A percentile compares a stretch with the other conserved stretches of the same genome.
Evolutionary conservation across 2,329 filamentous ascomycete species (phyloP).

Genomic region (Sarocladiaceae sp.): DNA sequence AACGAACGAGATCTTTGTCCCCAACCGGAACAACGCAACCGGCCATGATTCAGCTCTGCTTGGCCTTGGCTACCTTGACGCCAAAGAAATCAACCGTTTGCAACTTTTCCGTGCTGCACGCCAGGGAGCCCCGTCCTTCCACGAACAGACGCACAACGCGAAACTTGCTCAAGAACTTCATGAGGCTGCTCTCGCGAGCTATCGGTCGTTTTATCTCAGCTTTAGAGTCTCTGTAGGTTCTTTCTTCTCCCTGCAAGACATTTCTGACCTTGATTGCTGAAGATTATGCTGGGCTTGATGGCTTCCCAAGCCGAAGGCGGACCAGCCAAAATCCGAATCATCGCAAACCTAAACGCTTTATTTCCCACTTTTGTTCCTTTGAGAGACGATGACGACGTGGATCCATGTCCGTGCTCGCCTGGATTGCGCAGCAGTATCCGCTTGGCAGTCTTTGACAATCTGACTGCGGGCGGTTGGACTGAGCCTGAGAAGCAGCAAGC

Average conservation of each 20-base stretch:
- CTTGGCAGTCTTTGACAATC: slow-evolving; percentile 27
- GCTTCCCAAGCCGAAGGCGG: slow-evolving; percentile 8
- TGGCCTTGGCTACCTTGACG: slow-evolving; percentile 25
- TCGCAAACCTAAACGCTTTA: slow-evolving; percentile 30
- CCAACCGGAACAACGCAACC: slow-evolving; percentile 21
- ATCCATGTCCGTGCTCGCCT: slow-evolving; percentile 22
- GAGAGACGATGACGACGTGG: slow-evolving; percentile 16
- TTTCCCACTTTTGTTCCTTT: slow-evolving; percentile 23
- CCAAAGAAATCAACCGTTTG: slow-evolving; percentile 25
- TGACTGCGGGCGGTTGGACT: slow-evolving; percentile 21
- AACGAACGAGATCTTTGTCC: slow-evolving; percentile 20
- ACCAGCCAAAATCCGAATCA: slow-evolving; percentile 15
- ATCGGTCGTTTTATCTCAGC: slow-evolving; percentile 24
- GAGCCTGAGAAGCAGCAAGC: slow-evolving; percentile 15
- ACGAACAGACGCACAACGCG: slow-evolving; percentile 15
- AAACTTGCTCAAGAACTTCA: slow-evolving; percentile 25
- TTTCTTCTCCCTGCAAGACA: not conserved
- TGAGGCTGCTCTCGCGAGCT: slow-evolving; percentile 21
- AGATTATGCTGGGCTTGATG: slow-evolving; percentile 23
- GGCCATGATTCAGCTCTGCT: slow-evolving; percentile 19
- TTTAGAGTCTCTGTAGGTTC: slow-evolving; percentile 26
- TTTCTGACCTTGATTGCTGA: not conserved
- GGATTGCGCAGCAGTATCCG: slow-evolving; percentile 28
- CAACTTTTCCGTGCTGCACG: slow-evolving; percentile 15
- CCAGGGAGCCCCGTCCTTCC: too few species aligned